A percentile compares a stretch with the other conserved stretches of the same genome.
Evolutionary conservation across 2,329 filamentous ascomycete genomes (phyloP).

Genomic region (Beauveria medogensis): DNA sequence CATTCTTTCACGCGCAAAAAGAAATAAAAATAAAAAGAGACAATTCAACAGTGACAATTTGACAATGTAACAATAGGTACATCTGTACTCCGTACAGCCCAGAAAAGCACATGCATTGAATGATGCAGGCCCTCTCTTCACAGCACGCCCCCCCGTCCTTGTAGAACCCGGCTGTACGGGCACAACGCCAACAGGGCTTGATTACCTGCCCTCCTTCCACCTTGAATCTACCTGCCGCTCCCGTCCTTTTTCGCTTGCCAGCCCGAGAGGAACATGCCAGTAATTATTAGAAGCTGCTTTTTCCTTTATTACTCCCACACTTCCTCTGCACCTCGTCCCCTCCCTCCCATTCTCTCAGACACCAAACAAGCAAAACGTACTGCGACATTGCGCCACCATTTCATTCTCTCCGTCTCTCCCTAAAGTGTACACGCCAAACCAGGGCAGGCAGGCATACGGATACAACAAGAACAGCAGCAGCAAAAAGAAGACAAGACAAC

Average conservation of each 20-base stretch:
- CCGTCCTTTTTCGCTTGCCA: not conserved
- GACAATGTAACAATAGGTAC: not conserved
- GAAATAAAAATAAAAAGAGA: too few relatives aligned
- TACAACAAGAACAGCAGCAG: not conserved
- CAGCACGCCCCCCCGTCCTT: not conserved
- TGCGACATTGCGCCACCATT: not conserved
- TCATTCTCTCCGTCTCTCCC: not conserved
- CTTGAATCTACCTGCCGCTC: not conserved
- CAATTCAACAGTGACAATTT: too few relatives aligned
- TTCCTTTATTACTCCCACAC: not conserved
- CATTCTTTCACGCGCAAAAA: not conserved
- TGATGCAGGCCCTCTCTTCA: not conserved
- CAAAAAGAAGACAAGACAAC: not conserved
- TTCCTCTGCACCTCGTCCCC: not conserved
- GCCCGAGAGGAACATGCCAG: not conserved
- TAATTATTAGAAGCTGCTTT: not conserved
- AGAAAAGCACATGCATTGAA: not conserved
- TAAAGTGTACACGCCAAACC: not conserved
- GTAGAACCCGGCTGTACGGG: slow-evolving; percentile 1
- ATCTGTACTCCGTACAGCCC: too few relatives aligned
- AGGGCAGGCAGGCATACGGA: not conserved
- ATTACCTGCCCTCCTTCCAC: not conserved
- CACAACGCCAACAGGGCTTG: not conserved
- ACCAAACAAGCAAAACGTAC: not conserved
- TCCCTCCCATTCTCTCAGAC: not conserved